Evolutionary conservation across 257 asterid species (phyloP).

Genomic region (Solanum dulcamara): DNA sequence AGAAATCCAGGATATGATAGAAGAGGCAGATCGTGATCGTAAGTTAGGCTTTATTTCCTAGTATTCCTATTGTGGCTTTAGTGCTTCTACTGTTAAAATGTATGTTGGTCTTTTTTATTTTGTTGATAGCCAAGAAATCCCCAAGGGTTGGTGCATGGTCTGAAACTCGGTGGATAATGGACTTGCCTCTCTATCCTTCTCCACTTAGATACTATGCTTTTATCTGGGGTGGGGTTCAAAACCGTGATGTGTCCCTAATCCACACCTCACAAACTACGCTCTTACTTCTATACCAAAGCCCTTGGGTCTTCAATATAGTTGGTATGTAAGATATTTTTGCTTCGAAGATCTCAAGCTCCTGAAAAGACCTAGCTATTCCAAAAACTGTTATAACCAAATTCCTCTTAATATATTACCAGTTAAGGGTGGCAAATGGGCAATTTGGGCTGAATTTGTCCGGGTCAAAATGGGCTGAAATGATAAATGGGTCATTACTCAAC

Average conservation of each 20-base stretch:
- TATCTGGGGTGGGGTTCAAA: not conserved
- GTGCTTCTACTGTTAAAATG: not conserved
- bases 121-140: not conserved
- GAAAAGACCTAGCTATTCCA: not conserved
- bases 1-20: conserved; percentile 85
- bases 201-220: not conserved
- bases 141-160: not conserved
- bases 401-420: not conserved
- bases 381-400: not conserved
- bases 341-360: not conserved
- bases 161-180: not conserved
- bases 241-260: not conserved
- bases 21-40: conserved; percentile 92
- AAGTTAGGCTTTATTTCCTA: conserved; percentile 24
- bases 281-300: not conserved
- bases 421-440: not conserved
- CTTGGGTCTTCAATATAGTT: not conserved
- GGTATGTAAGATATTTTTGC: not conserved
- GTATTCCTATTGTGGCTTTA: not conserved
- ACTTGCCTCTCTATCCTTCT: not conserved
- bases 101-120: not conserved
- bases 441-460: not conserved
- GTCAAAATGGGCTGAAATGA: not conserved
- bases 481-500: not conserved
- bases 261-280: not conserved